These are phyloP conservation scores for Solidago caesia DNA, from an alignment of 129 eudicot genomes.

Conservation along the genomic window DNA sequence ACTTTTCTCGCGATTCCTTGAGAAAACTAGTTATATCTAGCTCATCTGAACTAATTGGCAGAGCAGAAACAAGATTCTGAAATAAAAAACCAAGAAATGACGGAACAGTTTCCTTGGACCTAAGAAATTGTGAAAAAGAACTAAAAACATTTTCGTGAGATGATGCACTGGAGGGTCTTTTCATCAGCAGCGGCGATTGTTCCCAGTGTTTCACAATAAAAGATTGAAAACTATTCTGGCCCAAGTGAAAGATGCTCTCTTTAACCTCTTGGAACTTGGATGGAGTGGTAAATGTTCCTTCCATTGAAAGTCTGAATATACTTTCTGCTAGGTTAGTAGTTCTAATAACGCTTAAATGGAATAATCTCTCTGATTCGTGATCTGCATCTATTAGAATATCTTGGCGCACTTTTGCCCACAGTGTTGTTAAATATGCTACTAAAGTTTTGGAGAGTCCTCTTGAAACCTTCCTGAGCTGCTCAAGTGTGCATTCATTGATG, in stretches of 20 bases:
- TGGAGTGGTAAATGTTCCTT: conserved; percentile 16
- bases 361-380: conserved; percentile 17
- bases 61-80: conserved; percentile 51
- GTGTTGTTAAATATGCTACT: conserved; percentile 25
- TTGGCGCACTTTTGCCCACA: conserved; percentile 54
- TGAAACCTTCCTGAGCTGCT: conserved; percentile 52
- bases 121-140: conserved; percentile 40
- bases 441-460: conserved; percentile 33
- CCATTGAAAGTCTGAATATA: conserved; percentile 68
- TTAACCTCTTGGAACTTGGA: conserved; percentile 33
- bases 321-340: conserved; percentile 58
- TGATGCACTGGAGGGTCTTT: conserved; percentile 24
- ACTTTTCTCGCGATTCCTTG: conserved; percentile 43
- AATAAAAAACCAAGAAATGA: conserved; percentile 52
- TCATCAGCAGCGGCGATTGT: conserved; percentile 59
- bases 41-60: conserved; percentile 72
- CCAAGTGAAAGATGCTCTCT: conserved; percentile 45
- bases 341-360: conserved; percentile 46
- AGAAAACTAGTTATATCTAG: conserved; percentile 51
- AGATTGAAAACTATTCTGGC: conserved; percentile 36
- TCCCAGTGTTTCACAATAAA: conserved; percentile 75
- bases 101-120: conserved; percentile 35
- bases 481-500: conserved; percentile 53
- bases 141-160: conserved; percentile 34
- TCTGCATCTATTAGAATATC: conserved; percentile 28